A percentile compares a stretch with the other conserved stretches of the same genome.
Conservation (phyloP, 345 rosid species). For the Capsella bursapastoris region DNA sequence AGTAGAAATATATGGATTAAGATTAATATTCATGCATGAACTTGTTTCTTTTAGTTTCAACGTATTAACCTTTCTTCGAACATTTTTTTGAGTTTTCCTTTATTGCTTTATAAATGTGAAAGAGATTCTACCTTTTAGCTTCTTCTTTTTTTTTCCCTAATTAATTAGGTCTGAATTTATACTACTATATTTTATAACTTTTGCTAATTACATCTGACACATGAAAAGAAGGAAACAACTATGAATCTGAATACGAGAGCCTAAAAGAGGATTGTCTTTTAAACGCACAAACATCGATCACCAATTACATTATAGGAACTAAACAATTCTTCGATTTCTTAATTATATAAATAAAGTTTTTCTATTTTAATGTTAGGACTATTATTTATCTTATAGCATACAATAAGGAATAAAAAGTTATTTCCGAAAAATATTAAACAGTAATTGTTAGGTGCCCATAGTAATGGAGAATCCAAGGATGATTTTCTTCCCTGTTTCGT, state of each 20-base stretch:
- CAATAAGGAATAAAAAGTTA: neutral
- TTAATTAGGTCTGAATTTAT: conserved; percentile 21
- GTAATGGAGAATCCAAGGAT: conserved; percentile 46
- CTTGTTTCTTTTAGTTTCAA: conserved; percentile 41
- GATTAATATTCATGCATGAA: conserved; percentile 44
- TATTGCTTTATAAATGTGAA: conserved; percentile 24
- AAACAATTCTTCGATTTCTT: conserved; percentile 6
- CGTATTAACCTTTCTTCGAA: conserved; percentile 23
- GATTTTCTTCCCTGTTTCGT: conserved; percentile 38
- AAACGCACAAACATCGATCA: conserved; percentile 40
- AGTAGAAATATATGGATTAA: conserved; percentile 21
- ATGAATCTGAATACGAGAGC: conserved; percentile 40
- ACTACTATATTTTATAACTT: neutral
- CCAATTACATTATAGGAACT: conserved; percentile 12
- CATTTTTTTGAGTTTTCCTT: conserved; percentile 25
- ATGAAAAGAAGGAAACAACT: conserved; percentile 36
- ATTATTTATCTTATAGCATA: too few relatives aligned
- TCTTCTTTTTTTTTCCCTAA: conserved; percentile 31
- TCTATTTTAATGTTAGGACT: conserved; percentile 5
- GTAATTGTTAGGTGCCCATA: conserved; percentile 38
- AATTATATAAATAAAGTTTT: neutral
- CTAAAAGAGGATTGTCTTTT: conserved; percentile 42
- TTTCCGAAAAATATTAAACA: neutral
- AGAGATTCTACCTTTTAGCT: conserved; percentile 33
- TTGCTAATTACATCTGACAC: conserved; percentile 38